Base-by-base conservation (phyloP, 2,329 filamentous ascomycete genomes). In the Cadophora gregata region DNA sequence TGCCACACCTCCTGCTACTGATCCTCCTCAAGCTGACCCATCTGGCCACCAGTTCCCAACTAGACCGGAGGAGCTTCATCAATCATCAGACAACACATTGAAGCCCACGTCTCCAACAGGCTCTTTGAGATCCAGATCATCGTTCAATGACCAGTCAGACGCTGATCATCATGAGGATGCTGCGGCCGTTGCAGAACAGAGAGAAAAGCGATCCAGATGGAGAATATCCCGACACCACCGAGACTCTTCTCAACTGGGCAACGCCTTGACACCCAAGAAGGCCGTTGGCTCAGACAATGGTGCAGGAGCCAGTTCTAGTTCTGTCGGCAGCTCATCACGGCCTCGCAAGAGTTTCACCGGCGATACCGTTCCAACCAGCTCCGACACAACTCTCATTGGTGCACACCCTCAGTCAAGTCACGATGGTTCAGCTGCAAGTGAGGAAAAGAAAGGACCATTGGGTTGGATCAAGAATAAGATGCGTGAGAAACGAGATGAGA, bases 61-160 rank as follows among this genome's bases (percentile, higher is more conserved):
- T 6, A 69, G 62, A 42, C 69, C 71, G 10, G 70, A 74, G 59
- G 73, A 73, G 21, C 56, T 64, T 12, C 69, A 69, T 25, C 72
- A 73, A 16, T 53, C 68, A 19, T 73, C 73, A 4, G 75, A 76
- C 33, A 70, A 69, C 33, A 74, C 85, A 0, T 77, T 94, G 36
- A 89, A 87, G 70, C 88, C 89, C 0, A 85, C 85, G 67, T 97
- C 93, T 0, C 92, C 92, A 0, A 87, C 91, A 0, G 87, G 89
- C 2, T 97, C 93, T 0, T 83, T 93, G 66, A 85, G 85, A 59
- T 87, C 86, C 0, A 84, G 85, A 55, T 86, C 86, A 0, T 88
- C 86, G 2, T 87, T 88, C 70, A 96, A 95, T 27, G 93, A 96
- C 71, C 88, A 90, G 25, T 97, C 93, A 0, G 93, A 97, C 75